Evolutionary conservation across 257 asterid species (phyloP), one percentile per base, ranked within the genome.

Genomic region (Plantago major): DNA sequence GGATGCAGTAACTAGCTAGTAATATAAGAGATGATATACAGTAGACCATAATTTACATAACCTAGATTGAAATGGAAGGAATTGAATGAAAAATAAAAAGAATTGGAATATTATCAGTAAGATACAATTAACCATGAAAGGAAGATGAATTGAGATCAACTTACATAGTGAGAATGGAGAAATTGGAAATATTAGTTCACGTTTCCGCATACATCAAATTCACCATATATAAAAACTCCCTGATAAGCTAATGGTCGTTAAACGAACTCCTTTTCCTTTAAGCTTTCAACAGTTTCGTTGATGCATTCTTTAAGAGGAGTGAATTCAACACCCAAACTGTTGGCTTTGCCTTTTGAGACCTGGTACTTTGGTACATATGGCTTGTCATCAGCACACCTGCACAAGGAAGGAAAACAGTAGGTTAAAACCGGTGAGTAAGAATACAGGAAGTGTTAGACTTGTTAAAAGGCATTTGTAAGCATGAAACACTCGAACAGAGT

Each of bases 381-480:
- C 68, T 79, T 70, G 66, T 73, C 82, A 44, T 79, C 85, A 0
- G 65, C 76, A 62, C 79, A 76, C 79, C 85, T 79, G 69, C 30
- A 33, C 19, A 54, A 53, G 38, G 49, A 4, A 22, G 22, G 37
- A 7, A 7, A 47, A 22, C 26, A 9, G 13, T 12, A 19, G 54
- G 38, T 30, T 12, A n/a, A n/a, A 38, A 61, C 53, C 14, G 53
- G 53, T 44, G 26, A 61, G 1, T 13, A 14, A 37, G 19, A 43
- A 26, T 26, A 10, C 14, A 54, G 9, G 11, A 28, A 38, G 59
- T 10, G 38, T 19, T n/a, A 9, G 44, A 28, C n/a, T 43, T 56
- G 7, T 50, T 50, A 50, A 11, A 22, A 50, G 56, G 56, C 3
- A 30, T 30, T 5, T 5, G 5, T 30, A 5, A 30, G 37, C n/a